Base-by-base conservation (phyloP, 2,329 filamentous ascomycete species). In the Calonectria honghensis region DNA sequence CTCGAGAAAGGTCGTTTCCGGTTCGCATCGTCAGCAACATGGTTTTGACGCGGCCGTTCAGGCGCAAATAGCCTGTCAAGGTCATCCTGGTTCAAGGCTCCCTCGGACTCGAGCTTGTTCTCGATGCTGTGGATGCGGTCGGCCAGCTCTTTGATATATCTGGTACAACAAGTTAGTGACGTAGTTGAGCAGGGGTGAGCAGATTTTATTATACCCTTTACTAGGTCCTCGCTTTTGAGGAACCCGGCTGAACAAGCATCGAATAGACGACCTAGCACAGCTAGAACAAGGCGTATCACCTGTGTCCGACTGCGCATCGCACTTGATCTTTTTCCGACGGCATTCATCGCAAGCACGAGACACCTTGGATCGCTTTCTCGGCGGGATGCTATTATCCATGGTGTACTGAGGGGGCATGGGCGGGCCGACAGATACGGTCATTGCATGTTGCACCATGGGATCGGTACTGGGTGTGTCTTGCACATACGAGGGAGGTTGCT, bases 311-410 rank as follows among this genome's bases (percentile, higher is more conserved):
- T 92, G 91, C 6, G 95, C 94, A 85, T 98, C 95, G 81, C 96
- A 98, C 81, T 95, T 95, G 74, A 97, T 95, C 87, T 96, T 97
- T 85, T 97, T 97, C 70, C 95, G 91, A 54, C 96, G 90, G 82
- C 95, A 98, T 82, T 97, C 95, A 82, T 98, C 95, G 81, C 95
- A 98, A 2, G 95, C 96, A 48, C 95, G 91, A 14, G 95, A 97
- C 7, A 97, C 95, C 84, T 98, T 98, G 7, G 94, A 94, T 73
- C 95, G 90, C 83, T 97, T 97, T 76, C 93, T 89, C 0, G 93
- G 93, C 18, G 93, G 91, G 14, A 92, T 92, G 73, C 89, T 89
- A 76, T 93, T 92, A 50, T 89, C 89, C 63, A 87, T 82, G 29
- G 85, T 84, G 68, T 86, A 87, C 51, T 85, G 82, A 3, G 82